phyloP scores from a whole-genome alignment of 2,329 filamentous ascomycete genomes.

The Basipetospora chlamydospora region DNA sequence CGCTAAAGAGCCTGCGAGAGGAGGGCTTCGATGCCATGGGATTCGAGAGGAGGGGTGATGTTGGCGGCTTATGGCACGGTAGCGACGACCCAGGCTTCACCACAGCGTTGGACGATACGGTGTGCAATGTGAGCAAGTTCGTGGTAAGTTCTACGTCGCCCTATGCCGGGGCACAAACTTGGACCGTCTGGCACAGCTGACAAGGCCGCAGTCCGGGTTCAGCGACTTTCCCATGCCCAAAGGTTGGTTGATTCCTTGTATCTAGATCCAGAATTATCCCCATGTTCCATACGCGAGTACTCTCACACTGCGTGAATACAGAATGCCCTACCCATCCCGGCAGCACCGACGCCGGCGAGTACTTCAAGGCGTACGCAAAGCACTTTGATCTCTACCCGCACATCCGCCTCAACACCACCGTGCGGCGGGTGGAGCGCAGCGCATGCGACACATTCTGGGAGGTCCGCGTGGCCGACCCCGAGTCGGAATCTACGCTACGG shows the following conservation, averaged over 20 bases:
- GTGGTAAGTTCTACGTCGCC: slow-evolving; percentile 10
- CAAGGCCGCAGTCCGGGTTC: slow-evolving; percentile 23
- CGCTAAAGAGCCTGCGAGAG: slow-evolving; percentile 25
- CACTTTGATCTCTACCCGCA: slow-evolving; percentile 21
- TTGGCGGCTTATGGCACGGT: slow-evolving; percentile 29
- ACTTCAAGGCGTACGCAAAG: slow-evolving; percentile 24
- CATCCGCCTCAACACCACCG: slow-evolving; percentile 17
- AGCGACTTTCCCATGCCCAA: slow-evolving; percentile 28
- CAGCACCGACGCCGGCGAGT: slow-evolving; percentile 18
- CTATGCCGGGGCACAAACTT: slow-evolving; percentile 4
- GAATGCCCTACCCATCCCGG: slow-evolving; percentile 15
- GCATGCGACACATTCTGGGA: slow-evolving; percentile 17
- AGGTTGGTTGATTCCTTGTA: slow-evolving; percentile 11
- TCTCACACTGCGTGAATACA: slow-evolving; percentile 6
- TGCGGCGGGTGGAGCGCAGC: slow-evolving; percentile 15
- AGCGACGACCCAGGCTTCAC: slow-evolving; percentile 20
- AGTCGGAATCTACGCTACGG: slow-evolving; percentile 10
- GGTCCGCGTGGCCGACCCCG: slow-evolving; percentile 15
- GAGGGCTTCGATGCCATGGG: slow-evolving; percentile 26
- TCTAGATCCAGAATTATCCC: slow-evolving; percentile 2
- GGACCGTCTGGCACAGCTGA: slow-evolving; percentile 20
- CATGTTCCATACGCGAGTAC: neutral
- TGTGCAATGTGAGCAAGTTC: slow-evolving; percentile 5
- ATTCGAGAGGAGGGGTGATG: slow-evolving; percentile 22
- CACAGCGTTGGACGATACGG: slow-evolving; percentile 13